Conservation (phyloP, 2,329 filamentous ascomycete genomes). For the Colletotrichum sansevieriae region DNA sequence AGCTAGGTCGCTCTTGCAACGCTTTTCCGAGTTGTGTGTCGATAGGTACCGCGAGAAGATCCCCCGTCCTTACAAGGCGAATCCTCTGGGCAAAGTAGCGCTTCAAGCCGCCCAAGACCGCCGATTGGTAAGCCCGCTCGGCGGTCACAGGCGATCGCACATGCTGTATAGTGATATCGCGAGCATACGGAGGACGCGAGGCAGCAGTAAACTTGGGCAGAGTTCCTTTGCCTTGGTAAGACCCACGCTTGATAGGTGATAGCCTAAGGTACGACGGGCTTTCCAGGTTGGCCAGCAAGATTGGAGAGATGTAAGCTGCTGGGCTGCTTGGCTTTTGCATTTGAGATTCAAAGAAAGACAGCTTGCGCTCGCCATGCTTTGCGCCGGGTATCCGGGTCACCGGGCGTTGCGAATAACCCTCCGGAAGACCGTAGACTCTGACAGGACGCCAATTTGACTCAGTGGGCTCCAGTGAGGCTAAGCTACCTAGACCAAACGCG, state of each 20-base stretch:
- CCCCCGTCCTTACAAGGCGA: slow-evolving; percentile 86
- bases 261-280: slow-evolving; percentile 83
- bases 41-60: slow-evolving; percentile 89
- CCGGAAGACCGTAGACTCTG: slow-evolving; percentile 89
- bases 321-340: slow-evolving; percentile 71
- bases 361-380: slow-evolving; percentile 62
- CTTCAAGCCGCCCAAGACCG: slow-evolving; percentile 88
- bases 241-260: slow-evolving; percentile 72
- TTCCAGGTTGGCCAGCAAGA: slow-evolving; percentile 88
- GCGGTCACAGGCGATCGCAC: slow-evolving; percentile 90
- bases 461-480: slow-evolving; percentile 71
- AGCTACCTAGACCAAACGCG: slow-evolving; percentile 76
- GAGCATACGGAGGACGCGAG: slow-evolving; percentile 70
- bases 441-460: slow-evolving; percentile 82
- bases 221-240: slow-evolving; percentile 64
- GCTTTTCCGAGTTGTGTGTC: slow-evolving; percentile 87
- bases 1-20: slow-evolving; percentile 77
- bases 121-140: slow-evolving; percentile 86
- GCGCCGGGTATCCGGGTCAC: slow-evolving; percentile 72
- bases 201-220: slow-evolving; percentile 69
- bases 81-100: slow-evolving; percentile 87
- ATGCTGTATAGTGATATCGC: slow-evolving; percentile 88
- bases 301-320: slow-evolving; percentile 82
- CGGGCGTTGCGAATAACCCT: slow-evolving; percentile 73
- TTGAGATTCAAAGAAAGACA: slow-evolving; percentile 78